Conservation (phyloP, 805 yeast species). For the Candida tammaniensis region DNA sequence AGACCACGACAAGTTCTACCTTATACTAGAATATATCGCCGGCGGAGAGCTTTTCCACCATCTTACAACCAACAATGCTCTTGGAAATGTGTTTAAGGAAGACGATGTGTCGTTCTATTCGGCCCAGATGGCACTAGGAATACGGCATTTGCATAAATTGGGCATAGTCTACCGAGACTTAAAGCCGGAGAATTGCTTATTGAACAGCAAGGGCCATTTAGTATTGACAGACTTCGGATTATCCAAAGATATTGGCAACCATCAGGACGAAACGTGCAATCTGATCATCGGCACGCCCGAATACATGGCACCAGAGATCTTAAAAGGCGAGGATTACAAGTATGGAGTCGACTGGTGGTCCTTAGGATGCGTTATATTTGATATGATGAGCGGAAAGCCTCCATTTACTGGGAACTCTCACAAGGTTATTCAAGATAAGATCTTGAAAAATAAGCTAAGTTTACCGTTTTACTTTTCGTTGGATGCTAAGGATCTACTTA, state of each 20-base stretch:
- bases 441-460: slow-evolving; percentile 30
- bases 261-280: slow-evolving; percentile 16
- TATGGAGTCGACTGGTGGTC: slow-evolving; percentile 49
- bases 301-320: slow-evolving; percentile 48
- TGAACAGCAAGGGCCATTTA: slow-evolving; percentile 36
- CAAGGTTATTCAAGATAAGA: slow-evolving; percentile 38
- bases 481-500: slow-evolving; percentile 42
- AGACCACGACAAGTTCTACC: slow-evolving; percentile 41
- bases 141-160: slow-evolving; percentile 37
- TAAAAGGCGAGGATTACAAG: slow-evolving; percentile 39
- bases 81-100: slow-evolving; percentile 25
- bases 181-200: slow-evolving; percentile 46
- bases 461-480: slow-evolving; percentile 39
- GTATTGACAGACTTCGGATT: slow-evolving; percentile 46
- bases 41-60: slow-evolving; percentile 48
- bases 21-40: slow-evolving; percentile 41
- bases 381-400: slow-evolving; percentile 43
- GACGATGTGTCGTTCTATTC: slow-evolving; percentile 40
- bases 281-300: slow-evolving; percentile 46
- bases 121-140: slow-evolving; percentile 42
- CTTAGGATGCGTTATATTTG: slow-evolving; percentile 43
- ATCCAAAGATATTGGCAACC: slow-evolving; percentile 31
- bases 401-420: slow-evolving; percentile 44
- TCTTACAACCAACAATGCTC: slow-evolving; percentile 24
- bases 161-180: slow-evolving; percentile 43